phyloP scores from a whole-genome alignment of 2,329 filamentous ascomycete species.

The Orbilia brochopaga region DNA sequence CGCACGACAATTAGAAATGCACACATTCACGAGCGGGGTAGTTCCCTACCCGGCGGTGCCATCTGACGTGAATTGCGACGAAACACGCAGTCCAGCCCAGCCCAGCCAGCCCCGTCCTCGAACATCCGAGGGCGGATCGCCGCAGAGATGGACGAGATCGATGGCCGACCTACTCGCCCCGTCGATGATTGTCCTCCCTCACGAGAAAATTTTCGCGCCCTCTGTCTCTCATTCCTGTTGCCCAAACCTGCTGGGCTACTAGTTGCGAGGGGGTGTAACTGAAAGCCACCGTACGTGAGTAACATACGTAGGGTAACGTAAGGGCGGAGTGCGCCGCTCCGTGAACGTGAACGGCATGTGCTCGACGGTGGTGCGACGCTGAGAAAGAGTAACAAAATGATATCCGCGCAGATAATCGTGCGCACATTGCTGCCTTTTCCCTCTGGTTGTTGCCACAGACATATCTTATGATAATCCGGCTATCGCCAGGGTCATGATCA shows the following conservation, averaged over 20 bases:
- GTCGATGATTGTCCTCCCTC: background rate
- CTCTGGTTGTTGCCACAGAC: background rate
- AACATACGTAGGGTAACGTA: background rate
- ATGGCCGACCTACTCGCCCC: background rate
- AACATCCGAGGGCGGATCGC: background rate
- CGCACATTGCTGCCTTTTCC: no score
- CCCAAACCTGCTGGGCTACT: no score
- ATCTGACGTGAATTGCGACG: no score
- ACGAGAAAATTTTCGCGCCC: no score
- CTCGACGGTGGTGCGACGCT: background rate
- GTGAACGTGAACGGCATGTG: background rate
- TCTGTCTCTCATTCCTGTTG: no score
- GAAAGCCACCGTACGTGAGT: no score
- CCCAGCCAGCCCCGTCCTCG: background rate
- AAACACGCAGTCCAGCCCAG: background rate
- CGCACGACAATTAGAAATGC: no score
- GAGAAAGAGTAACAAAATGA: background rate
- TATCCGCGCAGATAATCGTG: no score
- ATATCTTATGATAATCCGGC: background rate
- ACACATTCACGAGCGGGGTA: no score
- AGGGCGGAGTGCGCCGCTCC: slow-evolving; percentile 6
- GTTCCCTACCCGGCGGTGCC: no score
- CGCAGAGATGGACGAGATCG: background rate
- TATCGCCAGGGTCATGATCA: no score
- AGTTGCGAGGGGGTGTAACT: no score